Evolutionary conservation across 768 basidiomycete species (phyloP), one percentile per base, ranked within the genome.

Genomic region (Kwoniella europaea): DNA sequence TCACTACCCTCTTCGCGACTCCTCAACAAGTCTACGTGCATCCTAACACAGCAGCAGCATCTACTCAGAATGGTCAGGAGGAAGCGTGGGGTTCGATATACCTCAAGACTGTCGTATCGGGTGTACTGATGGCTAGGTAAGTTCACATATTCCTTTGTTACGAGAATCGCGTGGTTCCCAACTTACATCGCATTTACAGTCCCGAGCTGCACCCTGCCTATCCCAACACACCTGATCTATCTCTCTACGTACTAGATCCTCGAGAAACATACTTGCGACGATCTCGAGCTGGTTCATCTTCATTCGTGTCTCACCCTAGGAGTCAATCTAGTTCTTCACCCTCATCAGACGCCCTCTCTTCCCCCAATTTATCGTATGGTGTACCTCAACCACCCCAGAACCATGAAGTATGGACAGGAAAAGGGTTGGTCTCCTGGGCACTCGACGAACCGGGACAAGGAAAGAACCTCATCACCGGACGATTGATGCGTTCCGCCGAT

Each of bases 11-110:
- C 20, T 76, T 81, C 46, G 27, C 69, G 2, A 22, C 66, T 10
- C 71, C 67, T 41, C 79, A 81, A 57, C 74, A 76, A 35, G 79
- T 81, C 12, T 81, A 81, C 50, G 78, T 81, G 1, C 78, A 81
- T 67, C 74, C 76, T 15, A 74, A 71, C 35, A 66, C 75, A 1
- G 72, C 68, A 18, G 69, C 67, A 29, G 64, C 68, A 18, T 66
- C 46, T 9, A 63, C 58, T 27, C 27, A 42, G 46, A 68, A 68
- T 27, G 75, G 65, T 4, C 65, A 74, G 16, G 76, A 76, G 3
- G 77, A 79, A 56, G 55, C 65, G 5, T 81, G 77, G 74, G 79
- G 79, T 46, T 77, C 76, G 13, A 81, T 81, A 53, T 76, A 77
- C 65, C 71, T 81, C n/a, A 81, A 81, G 50, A 76, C 77, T n/a